These are phyloP conservation scores for Coniochaeta sp. DNA, from an alignment of 2,329 filamentous ascomycete species.

Conservation along the genomic window DNA sequence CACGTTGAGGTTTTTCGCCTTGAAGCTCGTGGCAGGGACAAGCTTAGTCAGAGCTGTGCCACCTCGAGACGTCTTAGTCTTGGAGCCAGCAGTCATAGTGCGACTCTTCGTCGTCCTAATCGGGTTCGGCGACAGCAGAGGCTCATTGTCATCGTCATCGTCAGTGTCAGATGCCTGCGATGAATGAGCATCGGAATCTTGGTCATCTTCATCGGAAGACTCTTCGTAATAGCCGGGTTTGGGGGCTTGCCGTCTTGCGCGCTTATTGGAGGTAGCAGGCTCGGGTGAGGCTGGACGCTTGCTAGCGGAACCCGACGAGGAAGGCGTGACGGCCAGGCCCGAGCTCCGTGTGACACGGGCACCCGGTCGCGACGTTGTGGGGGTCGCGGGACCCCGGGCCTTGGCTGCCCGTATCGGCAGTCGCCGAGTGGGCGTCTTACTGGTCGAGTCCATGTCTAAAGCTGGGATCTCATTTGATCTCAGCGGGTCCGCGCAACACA, in stretches of 20 bases:
- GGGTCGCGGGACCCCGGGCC: neutral
- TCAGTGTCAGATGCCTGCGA: neutral
- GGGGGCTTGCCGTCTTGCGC: neutral
- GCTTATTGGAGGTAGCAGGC: neutral
- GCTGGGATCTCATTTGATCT: neutral
- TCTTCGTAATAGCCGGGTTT: neutral
- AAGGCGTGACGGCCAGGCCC: neutral
- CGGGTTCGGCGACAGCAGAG: neutral
- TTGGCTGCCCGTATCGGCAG: neutral
- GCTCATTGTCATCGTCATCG: neutral
- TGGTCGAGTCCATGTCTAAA: neutral
- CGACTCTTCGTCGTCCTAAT: neutral
- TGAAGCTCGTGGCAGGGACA: neutral
- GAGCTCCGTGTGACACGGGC: conserved; percentile 2
- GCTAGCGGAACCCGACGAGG: neutral
- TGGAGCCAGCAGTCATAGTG: neutral
- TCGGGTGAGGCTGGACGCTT: neutral
- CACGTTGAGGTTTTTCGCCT: neutral
- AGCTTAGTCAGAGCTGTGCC: neutral
- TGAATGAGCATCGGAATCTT: neutral
- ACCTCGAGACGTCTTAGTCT: neutral
- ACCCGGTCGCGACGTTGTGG: neutral
- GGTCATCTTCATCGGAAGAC: neutral
- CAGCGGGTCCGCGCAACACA: neutral
- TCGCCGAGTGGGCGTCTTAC: neutral